Conservation (phyloP, 2,329 filamentous ascomycete species). For the Aspergillus flavus region DNA sequence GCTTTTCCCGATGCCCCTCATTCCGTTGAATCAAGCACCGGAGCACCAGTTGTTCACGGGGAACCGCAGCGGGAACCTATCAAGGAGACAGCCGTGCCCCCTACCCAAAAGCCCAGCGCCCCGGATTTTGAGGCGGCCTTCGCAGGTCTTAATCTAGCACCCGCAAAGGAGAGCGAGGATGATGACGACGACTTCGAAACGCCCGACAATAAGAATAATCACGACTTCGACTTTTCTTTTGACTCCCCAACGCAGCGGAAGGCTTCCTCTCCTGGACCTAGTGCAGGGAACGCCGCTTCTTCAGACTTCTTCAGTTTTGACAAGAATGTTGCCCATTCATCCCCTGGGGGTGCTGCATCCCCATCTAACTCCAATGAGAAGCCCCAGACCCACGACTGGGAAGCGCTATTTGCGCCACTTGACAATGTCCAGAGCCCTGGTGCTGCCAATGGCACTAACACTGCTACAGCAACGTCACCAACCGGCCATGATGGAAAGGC, state of each 20-base stretch:
- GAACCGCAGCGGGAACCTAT: conserved; percentile 31
- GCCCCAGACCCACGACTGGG: conserved; percentile 75
- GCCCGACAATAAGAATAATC: conserved; percentile 34
- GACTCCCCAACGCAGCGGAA: conserved; percentile 42
- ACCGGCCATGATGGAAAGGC: conserved; percentile 22
- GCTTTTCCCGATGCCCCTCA: conserved; percentile 41
- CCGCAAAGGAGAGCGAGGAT: conserved; percentile 47
- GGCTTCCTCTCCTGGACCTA: conserved; percentile 24
- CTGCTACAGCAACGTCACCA: conserved; percentile 17
- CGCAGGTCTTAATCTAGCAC: conserved; percentile 47
- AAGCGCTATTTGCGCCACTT: conserved; percentile 84
- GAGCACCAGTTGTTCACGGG: conserved; percentile 40
- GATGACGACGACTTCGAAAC: conserved; percentile 61
- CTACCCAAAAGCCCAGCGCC: conserved; percentile 34
- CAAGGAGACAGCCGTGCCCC: conserved; percentile 19
- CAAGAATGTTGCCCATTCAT: conserved; percentile 28
- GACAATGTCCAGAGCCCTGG: conserved; percentile 52
- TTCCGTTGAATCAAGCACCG: conserved; percentile 39
- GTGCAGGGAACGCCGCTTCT: conserved; percentile 24
- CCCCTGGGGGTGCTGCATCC: conserved; percentile 45
- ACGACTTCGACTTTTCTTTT: conserved; percentile 51
- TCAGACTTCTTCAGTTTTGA: conserved; percentile 46
- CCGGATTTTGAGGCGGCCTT: conserved; percentile 53
- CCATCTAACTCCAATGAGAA: conserved; percentile 44
- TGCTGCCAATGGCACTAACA: conserved; percentile 21